A percentile compares a stretch with the other conserved stretches of the same genome.
Conservation (phyloP, 129 eudicot species). For the Ambrosia trifida region DNA sequence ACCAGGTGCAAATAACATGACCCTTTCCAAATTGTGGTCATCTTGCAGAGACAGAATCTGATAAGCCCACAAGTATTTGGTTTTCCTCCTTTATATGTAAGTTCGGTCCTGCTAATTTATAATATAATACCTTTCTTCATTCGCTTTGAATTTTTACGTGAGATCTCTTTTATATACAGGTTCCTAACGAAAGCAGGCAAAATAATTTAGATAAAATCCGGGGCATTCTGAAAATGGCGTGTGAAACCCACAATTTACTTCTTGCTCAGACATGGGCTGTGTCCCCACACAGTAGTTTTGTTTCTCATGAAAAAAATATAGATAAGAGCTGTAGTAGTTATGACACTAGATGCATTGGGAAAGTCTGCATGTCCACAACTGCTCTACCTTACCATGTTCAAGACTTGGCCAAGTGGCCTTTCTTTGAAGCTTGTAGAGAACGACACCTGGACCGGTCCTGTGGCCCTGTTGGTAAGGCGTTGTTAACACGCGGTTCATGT, state of each 20-base stretch:
- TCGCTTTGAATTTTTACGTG: neutral
- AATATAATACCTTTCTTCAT: neutral
- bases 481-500: neutral
- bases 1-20: no score
- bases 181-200: neutral
- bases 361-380: constrained; percentile 1
- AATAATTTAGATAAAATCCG: neutral
- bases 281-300: neutral
- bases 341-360: neutral
- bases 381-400: neutral
- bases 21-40: constrained; percentile 2
- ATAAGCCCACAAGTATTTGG: neutral
- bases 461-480: neutral
- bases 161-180: neutral
- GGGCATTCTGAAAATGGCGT: neutral
- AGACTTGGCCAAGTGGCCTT: neutral
- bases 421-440: neutral
- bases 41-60: neutral
- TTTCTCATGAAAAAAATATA: neutral
- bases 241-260: neutral
- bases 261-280: neutral
- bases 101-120: neutral
- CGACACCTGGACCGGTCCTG: neutral
- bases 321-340: neutral
- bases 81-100: neutral